Evolutionary conservation across 495 filamentous ascomycete species (phyloP).

Genomic region (Penicillium lividum): DNA sequence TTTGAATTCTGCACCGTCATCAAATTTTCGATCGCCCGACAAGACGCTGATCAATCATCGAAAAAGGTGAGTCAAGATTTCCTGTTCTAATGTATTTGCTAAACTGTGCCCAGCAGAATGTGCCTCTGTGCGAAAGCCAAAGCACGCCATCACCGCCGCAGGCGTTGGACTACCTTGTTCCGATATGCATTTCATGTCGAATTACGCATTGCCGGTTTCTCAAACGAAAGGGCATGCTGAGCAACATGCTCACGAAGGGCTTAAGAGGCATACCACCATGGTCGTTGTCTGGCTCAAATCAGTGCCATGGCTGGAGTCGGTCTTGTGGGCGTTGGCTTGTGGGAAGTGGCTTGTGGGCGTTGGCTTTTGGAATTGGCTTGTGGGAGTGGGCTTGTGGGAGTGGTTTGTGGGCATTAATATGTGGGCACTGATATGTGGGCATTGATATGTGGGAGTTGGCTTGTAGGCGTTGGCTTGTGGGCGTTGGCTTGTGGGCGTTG

Average conservation of each 20-base stretch:
- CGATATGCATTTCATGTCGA: background rate
- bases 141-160: background rate
- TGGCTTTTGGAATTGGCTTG: background rate
- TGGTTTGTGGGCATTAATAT: no score
- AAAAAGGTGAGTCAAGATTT: background rate
- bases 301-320: constrained; percentile 1
- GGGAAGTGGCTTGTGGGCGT: background rate
- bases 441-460: no score
- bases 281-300: background rate
- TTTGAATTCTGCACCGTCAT: background rate
- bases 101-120: background rate
- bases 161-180: background rate
- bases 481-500: no score
- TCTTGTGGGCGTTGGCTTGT: constrained; percentile 2
- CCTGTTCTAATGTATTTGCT: background rate
- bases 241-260: background rate
- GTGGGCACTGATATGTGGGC: no score
- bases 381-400: no score
- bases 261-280: background rate
- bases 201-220: background rate
- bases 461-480: no score
- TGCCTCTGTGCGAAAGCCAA: background rate
- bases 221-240: background rate
- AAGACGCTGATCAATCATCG: background rate
- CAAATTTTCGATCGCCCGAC: background rate